phyloP scores from a whole-genome alignment of 176 grass and related monocot species.

The Avena sativa region DNA sequence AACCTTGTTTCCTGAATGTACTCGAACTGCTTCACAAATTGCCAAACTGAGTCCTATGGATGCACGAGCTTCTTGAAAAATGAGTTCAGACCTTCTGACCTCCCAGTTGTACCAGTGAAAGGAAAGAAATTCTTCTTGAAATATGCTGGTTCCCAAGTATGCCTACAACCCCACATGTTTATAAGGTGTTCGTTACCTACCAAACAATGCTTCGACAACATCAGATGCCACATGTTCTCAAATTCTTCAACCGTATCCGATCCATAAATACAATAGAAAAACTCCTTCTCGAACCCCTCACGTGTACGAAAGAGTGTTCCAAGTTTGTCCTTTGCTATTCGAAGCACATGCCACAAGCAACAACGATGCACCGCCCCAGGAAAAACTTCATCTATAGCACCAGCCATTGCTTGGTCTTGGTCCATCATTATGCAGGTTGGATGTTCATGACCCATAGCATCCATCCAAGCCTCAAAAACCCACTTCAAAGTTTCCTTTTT shows the following conservation, averaged over 20 bases:
- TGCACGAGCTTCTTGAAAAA: conserved; percentile 5
- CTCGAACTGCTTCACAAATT: not conserved
- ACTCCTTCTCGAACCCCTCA: not conserved
- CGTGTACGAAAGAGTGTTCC: not conserved
- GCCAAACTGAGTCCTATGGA: not conserved
- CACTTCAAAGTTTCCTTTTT: conserved; percentile 2
- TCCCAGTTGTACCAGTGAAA: not conserved
- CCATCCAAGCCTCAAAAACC: not conserved
- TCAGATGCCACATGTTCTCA: too few relatives aligned
- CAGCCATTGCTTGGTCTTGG: not conserved
- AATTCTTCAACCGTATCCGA: not conserved
- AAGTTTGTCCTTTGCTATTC: not conserved
- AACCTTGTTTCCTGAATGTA: not conserved
- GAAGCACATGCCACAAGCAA: not conserved
- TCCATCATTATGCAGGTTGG: not conserved
- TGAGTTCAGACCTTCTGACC: not conserved
- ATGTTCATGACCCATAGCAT: not conserved
- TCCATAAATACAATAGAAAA: not conserved
- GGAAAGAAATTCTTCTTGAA: not conserved
- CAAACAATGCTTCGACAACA: not conserved
- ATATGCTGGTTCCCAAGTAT: not conserved
- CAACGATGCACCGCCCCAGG: not conserved
- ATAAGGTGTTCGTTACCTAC: not conserved
- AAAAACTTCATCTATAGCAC: not conserved
- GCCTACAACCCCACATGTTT: not conserved